Percentiles rank a stretch among this genome's conserved stretches.
Conservation (phyloP, 2,329 filamentous ascomycete species). For the Verticillium klebahnii region DNA sequence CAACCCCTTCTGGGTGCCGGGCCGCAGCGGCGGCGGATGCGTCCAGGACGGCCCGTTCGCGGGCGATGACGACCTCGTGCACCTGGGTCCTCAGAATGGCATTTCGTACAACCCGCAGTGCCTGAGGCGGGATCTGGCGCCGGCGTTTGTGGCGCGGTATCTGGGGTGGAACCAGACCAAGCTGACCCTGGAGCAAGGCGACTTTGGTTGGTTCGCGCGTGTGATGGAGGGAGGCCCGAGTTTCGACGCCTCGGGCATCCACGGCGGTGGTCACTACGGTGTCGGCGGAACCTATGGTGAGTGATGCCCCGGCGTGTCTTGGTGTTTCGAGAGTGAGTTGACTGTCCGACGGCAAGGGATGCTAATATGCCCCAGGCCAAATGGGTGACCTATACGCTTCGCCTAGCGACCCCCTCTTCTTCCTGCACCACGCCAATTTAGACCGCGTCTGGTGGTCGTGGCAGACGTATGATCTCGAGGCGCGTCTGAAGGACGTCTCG, state of each 20-base stretch:
- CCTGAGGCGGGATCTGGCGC: not conserved
- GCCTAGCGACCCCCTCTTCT: constrained; percentile 22
- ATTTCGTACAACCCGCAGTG: constrained; percentile 34
- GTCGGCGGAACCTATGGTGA: constrained; percentile 2
- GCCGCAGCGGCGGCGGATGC: not conserved
- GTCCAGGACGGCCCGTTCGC: constrained; percentile 5
- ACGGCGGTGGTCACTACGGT: constrained; percentile 5
- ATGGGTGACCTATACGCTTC: constrained; percentile 11
- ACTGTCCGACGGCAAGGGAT: constrained; percentile 7
- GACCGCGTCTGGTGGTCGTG: constrained; percentile 22
- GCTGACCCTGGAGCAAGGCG: constrained; percentile 21
- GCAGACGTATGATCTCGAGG: constrained; percentile 17
- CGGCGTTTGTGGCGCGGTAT: not conserved
- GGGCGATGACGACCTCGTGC: not conserved
- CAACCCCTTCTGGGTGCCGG: not conserved
- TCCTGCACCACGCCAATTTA: constrained; percentile 20
- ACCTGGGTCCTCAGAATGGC: constrained; percentile 1
- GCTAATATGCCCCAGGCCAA: constrained; percentile 9
- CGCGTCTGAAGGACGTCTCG: not conserved
- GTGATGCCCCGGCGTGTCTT: not conserved
- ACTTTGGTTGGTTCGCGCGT: constrained; percentile 28
- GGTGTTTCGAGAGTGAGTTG: not conserved
- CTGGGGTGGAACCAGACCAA: constrained; percentile 5
- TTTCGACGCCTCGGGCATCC: constrained; percentile 7
- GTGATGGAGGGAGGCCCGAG: constrained; percentile 25